These are phyloP conservation scores for Powellomyces hirtus DNA, from an alignment of 192 early-diverging fungal species.

Conservation along the genomic window DNA sequence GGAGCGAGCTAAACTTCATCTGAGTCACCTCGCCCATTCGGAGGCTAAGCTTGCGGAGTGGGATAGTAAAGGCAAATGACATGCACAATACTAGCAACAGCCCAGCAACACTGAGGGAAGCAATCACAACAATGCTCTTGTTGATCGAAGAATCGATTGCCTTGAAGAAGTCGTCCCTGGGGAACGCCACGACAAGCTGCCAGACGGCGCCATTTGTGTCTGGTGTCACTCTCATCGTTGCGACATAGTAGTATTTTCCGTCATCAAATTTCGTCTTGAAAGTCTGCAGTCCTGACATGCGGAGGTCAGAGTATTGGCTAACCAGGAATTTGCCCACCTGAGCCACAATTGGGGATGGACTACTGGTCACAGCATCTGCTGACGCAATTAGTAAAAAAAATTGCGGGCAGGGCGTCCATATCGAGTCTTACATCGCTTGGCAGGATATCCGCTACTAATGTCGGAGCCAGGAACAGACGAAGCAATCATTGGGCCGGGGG, in stretches of 20 bases:
- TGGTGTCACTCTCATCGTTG: neutral
- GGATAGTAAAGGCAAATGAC: slow-evolving; percentile 7
- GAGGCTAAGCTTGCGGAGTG: neutral
- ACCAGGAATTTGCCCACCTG: slow-evolving; percentile 7
- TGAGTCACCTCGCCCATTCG: slow-evolving; percentile 18
- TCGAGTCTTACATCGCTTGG: neutral
- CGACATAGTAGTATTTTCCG: neutral
- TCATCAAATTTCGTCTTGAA: neutral
- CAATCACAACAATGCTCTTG: slow-evolving; percentile 1
- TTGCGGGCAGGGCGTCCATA: neutral
- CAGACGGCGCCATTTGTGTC: neutral
- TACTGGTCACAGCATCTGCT: neutral
- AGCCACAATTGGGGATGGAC: neutral
- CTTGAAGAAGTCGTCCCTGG: slow-evolving; percentile 6
- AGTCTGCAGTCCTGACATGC: neutral
- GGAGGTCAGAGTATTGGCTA: neutral
- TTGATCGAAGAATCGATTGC: neutral
- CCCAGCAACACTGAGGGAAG: neutral
- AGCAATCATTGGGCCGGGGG: slow-evolving; percentile 8
- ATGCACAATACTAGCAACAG: neutral
- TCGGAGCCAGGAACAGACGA: slow-evolving; percentile 9
- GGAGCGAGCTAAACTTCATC: slow-evolving; percentile 7
- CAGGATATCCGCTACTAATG: neutral
- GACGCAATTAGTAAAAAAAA: neutral
- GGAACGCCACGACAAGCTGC: slow-evolving; percentile 11